phyloP scores from a whole-genome alignment of 2,329 filamentous ascomycete species.

The Penicillium sp. region DNA sequence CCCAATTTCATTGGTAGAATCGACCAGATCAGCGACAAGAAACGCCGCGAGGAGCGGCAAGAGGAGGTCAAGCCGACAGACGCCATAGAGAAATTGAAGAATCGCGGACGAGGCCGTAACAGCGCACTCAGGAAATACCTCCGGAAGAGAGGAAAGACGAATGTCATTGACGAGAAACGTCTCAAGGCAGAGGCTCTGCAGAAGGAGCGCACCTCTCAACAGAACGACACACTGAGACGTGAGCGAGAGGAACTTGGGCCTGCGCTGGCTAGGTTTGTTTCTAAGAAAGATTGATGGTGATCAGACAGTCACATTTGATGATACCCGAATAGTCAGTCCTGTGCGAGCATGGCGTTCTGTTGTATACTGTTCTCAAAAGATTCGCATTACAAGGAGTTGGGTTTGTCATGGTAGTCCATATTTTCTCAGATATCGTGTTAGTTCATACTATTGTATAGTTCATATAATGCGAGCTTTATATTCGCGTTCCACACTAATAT shows the following conservation, averaged over 20 bases:
- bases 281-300: conserved; percentile 53
- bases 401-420: neutral
- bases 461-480: neutral
- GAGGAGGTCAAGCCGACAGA: conserved; percentile 67
- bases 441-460: neutral
- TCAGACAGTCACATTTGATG: conserved; percentile 19
- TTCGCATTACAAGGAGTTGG: conserved; percentile 1
- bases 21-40: conserved; percentile 73
- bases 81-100: conserved; percentile 58
- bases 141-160: conserved; percentile 86
- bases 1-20: conserved; percentile 88
- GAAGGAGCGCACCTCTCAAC: conserved; percentile 63
- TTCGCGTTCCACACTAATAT: neutral
- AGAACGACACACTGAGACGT: conserved; percentile 62
- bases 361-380: conserved; percentile 1
- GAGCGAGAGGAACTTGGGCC: conserved; percentile 76
- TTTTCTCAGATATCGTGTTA: neutral
- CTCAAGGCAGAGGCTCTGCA: conserved; percentile 79
- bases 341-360: conserved; percentile 3
- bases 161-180: conserved; percentile 94
- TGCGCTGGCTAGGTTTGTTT: conserved; percentile 74
- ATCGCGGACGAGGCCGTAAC: conserved; percentile 84
- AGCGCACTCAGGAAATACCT: conserved; percentile 82
- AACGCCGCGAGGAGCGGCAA: conserved; percentile 72
- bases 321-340: conserved; percentile 11